Base-by-base conservation (phyloP, 2,329 filamentous ascomycete species). In the Epichloe aotearoae region DNA sequence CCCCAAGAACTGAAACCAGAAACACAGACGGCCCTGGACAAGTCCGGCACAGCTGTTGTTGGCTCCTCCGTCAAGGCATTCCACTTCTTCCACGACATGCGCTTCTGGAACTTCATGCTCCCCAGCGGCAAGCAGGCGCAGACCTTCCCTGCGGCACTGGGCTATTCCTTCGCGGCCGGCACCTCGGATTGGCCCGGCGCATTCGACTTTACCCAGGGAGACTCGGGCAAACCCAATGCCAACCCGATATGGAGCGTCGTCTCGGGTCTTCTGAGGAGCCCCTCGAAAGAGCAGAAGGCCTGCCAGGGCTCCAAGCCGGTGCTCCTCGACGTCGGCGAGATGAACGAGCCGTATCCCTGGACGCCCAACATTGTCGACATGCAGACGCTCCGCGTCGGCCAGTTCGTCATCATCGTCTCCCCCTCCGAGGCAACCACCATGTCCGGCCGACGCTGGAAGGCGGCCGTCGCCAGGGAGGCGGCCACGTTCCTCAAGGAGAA, bases 131-230 rank as follows among this genome's bases (percentile, higher is more conserved):
- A 79, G 3, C 69, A 69, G 33, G 86, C 82, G 6, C 73, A 70
- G 47, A 95, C 90, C 0, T 97, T 91, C 59, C 84, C 89, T 3
- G 90, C 90, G 0, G 88, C 89, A 0, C 71, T 97, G 53, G 91
- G 91, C 5, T 95, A 93, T 63, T 90, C 86, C 0, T 97, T 97
- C 63, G 91, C 91, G 0, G 91, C 87, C 1, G 91, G 91, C 11
- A 97, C 91, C 0, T 87, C 88, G 0, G 91, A 97, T 64, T 88
- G 91, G 5, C 90, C 91, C 0, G 91, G 91, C 1, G 82, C 82
- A 0, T 95, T 95, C 60, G 91, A 97, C 66, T 96, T 97, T 64
- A 93, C 87, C 1, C 91, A 97, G 62, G 90, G 89, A 56, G 79
- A 86, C 56, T 79, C 81, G 1, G 83, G 82, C 34, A 73, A 79